A percentile compares a stretch with the other conserved stretches of the same genome.
These are phyloP conservation scores for Pluteus cervinus DNA, from an alignment of 768 basidiomycete genomes.

Conservation along the genomic window DNA sequence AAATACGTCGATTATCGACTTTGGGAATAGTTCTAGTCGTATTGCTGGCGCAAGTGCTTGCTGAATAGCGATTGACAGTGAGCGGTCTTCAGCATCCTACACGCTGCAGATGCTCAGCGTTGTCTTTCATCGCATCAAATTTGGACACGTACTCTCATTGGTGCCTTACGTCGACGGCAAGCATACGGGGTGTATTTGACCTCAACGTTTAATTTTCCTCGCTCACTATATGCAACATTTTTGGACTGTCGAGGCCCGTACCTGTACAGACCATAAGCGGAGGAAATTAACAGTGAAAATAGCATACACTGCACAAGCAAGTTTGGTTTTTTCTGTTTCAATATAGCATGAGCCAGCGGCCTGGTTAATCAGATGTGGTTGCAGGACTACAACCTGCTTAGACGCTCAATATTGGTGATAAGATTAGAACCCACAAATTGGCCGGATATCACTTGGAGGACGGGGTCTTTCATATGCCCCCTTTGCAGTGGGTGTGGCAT, in stretches of 20 bases:
- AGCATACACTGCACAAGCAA: constrained; percentile 92
- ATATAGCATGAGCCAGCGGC: constrained; percentile 98
- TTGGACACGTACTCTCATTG: constrained; percentile 65
- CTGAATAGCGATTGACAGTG: constrained; percentile 75
- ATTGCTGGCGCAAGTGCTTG: constrained; percentile 83
- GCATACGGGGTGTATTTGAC: constrained; percentile 97
- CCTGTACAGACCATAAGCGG: constrained; percentile 27
- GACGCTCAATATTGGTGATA: constrained; percentile 8
- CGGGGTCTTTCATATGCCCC: constrained; percentile 42
- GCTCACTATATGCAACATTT: constrained; percentile 76
- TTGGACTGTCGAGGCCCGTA: constrained; percentile 86
- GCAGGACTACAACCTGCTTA: constrained; percentile 68
- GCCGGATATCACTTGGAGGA: constrained; percentile 60
- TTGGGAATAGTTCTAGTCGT: constrained; percentile 86
- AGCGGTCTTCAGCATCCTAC: constrained; percentile 92
- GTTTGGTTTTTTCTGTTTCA: constrained; percentile 86
- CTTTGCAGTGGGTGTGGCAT: constrained; percentile 20
- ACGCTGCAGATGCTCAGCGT: constrained; percentile 14
- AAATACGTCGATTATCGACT: constrained; percentile 90
- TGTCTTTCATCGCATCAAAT: constrained; percentile 7
- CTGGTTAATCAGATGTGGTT: constrained; percentile 85
- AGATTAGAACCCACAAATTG: constrained; percentile 61
- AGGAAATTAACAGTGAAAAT: constrained; percentile 5
- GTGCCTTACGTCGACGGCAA: constrained; percentile 67
- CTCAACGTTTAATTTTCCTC: constrained; percentile 87